These are phyloP conservation scores for Isatis tinctoria DNA, from an alignment of 345 rosid species.

Conservation along the genomic window DNA sequence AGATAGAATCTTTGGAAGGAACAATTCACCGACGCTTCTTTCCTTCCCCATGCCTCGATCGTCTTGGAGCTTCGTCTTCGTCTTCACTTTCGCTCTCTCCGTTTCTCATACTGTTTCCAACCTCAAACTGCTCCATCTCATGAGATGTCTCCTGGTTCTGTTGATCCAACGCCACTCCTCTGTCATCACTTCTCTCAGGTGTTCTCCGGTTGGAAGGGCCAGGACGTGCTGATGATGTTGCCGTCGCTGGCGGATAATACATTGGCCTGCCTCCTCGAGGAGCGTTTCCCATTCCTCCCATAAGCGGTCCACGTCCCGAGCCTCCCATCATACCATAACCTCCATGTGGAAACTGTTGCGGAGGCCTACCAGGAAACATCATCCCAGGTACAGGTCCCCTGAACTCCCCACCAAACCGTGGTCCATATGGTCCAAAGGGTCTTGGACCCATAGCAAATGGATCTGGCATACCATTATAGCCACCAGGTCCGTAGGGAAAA, in stretches of 20 bases:
- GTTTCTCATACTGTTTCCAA: slow-evolving; percentile 48
- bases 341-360: slow-evolving; percentile 82
- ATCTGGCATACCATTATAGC: slow-evolving; percentile 81
- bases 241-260: slow-evolving; percentile 40
- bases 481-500: slow-evolving; percentile 78
- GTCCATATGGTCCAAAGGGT: slow-evolving; percentile 78
- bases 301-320: slow-evolving; percentile 69
- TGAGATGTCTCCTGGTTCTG: slow-evolving; percentile 19
- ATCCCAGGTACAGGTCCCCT: slow-evolving; percentile 70
- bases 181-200: slow-evolving; percentile 42
- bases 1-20: not conserved
- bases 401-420: slow-evolving; percentile 90
- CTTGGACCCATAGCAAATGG: slow-evolving; percentile 78
- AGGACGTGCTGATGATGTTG: slow-evolving; percentile 41
- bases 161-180: slow-evolving; percentile 34
- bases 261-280: slow-evolving; percentile 58
- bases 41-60: slow-evolving; percentile 95
- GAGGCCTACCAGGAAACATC: slow-evolving; percentile 96
- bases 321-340: slow-evolving; percentile 98
- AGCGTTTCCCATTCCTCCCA: slow-evolving; percentile 79
- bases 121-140: slow-evolving; percentile 52
- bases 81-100: slow-evolving; percentile 70
- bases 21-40: slow-evolving; percentile 54
- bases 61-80: slow-evolving; percentile 96
- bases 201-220: slow-evolving; percentile 50